Evolutionary conservation across 176 grass and related monocot genomes (phyloP), one percentile per base, ranked within the genome.

Genomic region (Juncus inflexus): DNA sequence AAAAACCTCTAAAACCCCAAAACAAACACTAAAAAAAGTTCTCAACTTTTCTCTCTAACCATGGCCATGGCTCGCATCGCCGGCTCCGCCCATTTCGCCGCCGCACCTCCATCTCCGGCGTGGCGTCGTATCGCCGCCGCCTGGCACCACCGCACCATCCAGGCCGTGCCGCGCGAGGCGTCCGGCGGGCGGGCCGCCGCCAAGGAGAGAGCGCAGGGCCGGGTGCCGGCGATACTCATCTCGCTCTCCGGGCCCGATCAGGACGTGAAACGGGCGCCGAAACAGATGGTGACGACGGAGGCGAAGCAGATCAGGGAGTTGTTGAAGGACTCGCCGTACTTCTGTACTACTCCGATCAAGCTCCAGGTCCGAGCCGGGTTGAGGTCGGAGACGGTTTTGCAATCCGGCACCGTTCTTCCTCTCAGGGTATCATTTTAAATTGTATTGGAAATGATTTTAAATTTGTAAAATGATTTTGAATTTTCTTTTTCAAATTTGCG

Each of bases 341-440:
- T 97, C 82, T 86, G 84, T 69, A 81, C 87, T 55, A 97, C 85
- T 55, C 87, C 87, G 19, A 82, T 91, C 74, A 57, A 67, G 45
- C 84, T 97, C 69, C 87, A 97, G 74, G 82, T 97, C 69, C 87
- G 87, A 6, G 87, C 92, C 12, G 87, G 87, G 28, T 55, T 72
- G 57, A 74, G 82, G 38, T 97, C 92, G 59, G 74, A 73, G 63
- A 87, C 77, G 36, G 77, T 86, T 63, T 57, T 91, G 66, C 79
- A 83, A 40, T 79, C 82, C 2, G 80, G 92, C 12, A 91, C 77
- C 67, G 85, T 97, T 51, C 85, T 97, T 11, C 92, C 92, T 4
- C 74, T 91, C 35, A 86, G 88, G 85, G 92, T 86, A 79, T 4
- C 1, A 12, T 47, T 47, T 5, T 47, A 9, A 5, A 6, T 47